Evolutionary conservation across 208 protist species (phyloP).

Genomic region (Leishmania braziliensis): DNA sequence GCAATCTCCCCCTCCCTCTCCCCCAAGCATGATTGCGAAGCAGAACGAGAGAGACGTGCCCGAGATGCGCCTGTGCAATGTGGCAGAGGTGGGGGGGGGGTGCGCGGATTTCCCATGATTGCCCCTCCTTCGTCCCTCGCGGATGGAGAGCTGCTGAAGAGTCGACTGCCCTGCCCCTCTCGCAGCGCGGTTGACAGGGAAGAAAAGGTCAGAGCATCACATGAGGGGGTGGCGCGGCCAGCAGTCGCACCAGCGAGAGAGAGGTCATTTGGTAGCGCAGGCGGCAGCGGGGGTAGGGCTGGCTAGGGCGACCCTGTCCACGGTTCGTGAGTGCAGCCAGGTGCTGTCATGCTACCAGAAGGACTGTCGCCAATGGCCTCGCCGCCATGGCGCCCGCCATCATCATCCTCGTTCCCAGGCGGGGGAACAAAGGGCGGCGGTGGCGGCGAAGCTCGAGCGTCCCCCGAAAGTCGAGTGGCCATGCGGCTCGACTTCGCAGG

Average conservation of each 20-base stretch:
- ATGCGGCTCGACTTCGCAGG: constrained; percentile 3
- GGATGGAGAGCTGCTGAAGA: constrained; percentile 16
- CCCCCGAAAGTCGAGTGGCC: constrained; percentile 11
- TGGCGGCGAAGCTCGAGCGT: constrained; percentile 1
- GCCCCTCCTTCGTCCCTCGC: not conserved
- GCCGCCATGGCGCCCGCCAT: not conserved
- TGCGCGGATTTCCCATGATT: not conserved
- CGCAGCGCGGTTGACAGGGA: not conserved
- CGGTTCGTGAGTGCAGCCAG: not conserved
- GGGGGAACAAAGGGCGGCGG: not conserved
- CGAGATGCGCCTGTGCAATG: not conserved
- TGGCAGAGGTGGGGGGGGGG: not conserved
- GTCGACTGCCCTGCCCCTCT: constrained; percentile 2
- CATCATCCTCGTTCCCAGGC: not conserved
- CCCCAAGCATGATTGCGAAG: not conserved
- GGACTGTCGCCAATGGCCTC: not conserved
- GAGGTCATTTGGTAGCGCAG: not conserved
- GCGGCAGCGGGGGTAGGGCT: not conserved
- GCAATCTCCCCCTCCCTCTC: not conserved
- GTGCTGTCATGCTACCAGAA: not conserved
- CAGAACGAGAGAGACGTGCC: not conserved
- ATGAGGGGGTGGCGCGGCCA: not conserved
- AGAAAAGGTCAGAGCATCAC: not conserved
- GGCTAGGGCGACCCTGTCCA: not conserved
- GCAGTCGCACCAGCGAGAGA: not conserved